Percentiles rank a stretch among this genome's conserved stretches.
Conservation (phyloP, 2,329 filamentous ascomycete species). For the Aureobasidium melanogenum region DNA sequence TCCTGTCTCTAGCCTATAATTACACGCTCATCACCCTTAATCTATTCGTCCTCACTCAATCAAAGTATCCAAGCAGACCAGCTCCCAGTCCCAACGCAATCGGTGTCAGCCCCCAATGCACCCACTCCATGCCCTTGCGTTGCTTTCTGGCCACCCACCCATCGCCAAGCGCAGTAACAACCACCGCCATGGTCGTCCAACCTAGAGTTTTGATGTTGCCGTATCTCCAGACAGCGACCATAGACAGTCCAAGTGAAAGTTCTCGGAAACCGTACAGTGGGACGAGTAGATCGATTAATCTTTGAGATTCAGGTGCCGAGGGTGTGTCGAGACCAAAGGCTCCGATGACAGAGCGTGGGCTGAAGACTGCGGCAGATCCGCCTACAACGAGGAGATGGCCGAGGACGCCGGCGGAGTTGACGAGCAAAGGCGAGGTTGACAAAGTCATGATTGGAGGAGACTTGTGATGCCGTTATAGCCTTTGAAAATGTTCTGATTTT, state of each 20-base stretch:
- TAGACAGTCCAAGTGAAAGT: neutral
- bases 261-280: neutral
- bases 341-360: neutral
- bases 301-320: neutral
- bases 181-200: neutral
- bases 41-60: neutral
- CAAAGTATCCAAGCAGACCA: neutral
- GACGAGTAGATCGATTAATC: neutral
- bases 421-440: constrained; percentile 86
- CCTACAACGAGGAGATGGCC: neutral
- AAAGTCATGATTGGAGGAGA: constrained; percentile 64
- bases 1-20: too few relatives aligned
- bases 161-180: neutral
- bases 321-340: neutral
- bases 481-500: neutral
- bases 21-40: neutral
- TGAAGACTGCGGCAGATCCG: neutral
- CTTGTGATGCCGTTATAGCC: neutral
- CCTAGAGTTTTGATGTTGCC: neutral
- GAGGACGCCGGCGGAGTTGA: constrained; percentile 54
- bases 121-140: neutral
- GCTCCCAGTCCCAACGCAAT: neutral
- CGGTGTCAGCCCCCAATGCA: neutral
- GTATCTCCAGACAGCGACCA: neutral
- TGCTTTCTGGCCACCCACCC: neutral